Conservation (phyloP, 202 grass and related monocot genomes). For the Setaria viridis region DNA sequence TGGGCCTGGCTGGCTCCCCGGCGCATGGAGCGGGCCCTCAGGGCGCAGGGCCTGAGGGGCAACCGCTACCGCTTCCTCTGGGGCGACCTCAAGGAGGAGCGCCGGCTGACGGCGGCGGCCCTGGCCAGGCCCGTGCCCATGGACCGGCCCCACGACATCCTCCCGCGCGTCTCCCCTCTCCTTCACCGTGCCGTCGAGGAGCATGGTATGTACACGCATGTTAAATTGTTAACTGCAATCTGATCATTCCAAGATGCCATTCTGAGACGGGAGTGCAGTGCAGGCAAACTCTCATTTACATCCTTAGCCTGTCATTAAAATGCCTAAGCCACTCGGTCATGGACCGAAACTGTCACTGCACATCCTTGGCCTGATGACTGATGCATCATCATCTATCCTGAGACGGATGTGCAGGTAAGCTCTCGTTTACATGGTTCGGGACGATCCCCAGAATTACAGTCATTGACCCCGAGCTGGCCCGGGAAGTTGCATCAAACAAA, state of each 20-base stretch:
- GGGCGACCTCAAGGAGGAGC: constrained; percentile 50
- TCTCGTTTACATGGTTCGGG: constrained; percentile 64
- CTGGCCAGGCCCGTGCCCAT: constrained; percentile 44
- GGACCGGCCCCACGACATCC: constrained; percentile 53
- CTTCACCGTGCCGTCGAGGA: constrained; percentile 39
- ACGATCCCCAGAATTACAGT: constrained; percentile 53
- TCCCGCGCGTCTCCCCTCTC: constrained; percentile 46
- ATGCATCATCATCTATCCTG: too few relatives aligned
- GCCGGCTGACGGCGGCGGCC: constrained; percentile 43
- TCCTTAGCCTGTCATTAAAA: neutral
- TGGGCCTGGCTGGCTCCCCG: constrained; percentile 55
- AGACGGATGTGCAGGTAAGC: constrained; percentile 42
- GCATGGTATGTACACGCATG: constrained; percentile 36
- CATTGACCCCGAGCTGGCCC: constrained; percentile 55
- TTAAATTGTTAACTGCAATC: neutral
- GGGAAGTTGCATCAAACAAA: constrained; percentile 62
- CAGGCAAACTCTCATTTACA: constrained; percentile 55
- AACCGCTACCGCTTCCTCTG: constrained; percentile 52
- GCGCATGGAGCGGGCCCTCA: constrained; percentile 48
- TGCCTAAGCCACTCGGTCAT: too few relatives aligned
- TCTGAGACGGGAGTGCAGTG: too few relatives aligned
- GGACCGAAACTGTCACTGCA: too few relatives aligned
- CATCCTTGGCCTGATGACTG: neutral
- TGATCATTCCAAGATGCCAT: neutral
- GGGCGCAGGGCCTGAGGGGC: constrained; percentile 62